A percentile compares a stretch with the other conserved stretches of the same genome.
Conservation (phyloP, 176 grass and related monocot genomes). For the Phoenix dactylifera region DNA sequence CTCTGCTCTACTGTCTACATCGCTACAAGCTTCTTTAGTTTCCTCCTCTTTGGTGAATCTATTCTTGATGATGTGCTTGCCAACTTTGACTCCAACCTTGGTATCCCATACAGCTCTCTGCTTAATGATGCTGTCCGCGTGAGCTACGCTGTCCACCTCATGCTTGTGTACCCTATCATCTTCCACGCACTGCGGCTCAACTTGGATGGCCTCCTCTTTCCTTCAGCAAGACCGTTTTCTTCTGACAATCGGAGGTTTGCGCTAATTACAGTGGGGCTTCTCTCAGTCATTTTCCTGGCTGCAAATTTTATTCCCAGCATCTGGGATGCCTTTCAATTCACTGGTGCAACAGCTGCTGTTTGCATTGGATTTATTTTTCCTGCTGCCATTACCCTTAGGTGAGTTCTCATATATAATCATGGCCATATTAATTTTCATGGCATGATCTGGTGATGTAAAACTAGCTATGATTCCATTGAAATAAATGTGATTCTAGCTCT, state of each 20-base stretch:
- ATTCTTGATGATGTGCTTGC: constrained; percentile 82
- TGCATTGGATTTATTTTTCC: constrained; percentile 97
- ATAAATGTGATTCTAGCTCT: too few species aligned
- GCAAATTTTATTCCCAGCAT: constrained; percentile 98
- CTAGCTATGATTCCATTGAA: too few species aligned
- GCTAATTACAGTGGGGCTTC: constrained; percentile 43
- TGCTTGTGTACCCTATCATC: constrained; percentile 99
- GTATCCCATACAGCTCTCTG: constrained; percentile 78
- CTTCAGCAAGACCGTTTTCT: constrained; percentile 42
- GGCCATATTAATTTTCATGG: too few species aligned
- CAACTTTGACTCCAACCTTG: constrained; percentile 86
- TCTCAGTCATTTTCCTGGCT: constrained; percentile 59
- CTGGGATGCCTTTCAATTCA: constrained; percentile 97
- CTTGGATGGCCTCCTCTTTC: constrained; percentile 76
- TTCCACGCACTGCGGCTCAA: constrained; percentile 90
- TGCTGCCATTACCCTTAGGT: constrained; percentile 79
- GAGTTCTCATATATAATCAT: constrained; percentile 6
- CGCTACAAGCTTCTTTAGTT: constrained; percentile 78
- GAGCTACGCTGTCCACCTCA: constrained; percentile 81
- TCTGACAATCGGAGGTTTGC: constrained; percentile 65
- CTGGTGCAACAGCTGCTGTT: constrained; percentile 91
- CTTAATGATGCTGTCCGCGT: constrained; percentile 79
- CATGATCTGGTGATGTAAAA: too few species aligned
- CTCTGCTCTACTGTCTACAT: constrained; percentile 84
- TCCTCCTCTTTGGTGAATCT: constrained; percentile 78